phyloP scores from a whole-genome alignment of 2,329 filamentous ascomycete genomes.

The Fusarium miscanthi region DNA sequence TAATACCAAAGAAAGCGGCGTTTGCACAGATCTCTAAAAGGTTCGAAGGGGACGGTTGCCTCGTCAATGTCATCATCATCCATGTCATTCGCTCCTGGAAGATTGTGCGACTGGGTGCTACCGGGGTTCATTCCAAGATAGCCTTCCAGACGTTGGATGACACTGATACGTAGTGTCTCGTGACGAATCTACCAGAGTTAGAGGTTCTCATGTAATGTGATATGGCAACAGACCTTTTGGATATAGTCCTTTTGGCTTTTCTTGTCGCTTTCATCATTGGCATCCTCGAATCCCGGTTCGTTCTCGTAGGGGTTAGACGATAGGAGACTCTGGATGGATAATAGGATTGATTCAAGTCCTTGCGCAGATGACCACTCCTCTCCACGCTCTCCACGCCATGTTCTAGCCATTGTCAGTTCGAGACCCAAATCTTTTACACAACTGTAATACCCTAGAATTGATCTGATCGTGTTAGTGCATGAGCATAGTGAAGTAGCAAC shows the following conservation, averaged over 20 bases:
- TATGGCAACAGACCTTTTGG: constrained; percentile 70
- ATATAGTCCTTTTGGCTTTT: constrained; percentile 80
- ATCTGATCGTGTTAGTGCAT: constrained; percentile 63
- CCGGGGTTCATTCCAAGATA: constrained; percentile 74
- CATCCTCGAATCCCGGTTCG: constrained; percentile 90
- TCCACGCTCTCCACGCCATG: constrained; percentile 89
- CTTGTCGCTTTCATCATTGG: constrained; percentile 75
- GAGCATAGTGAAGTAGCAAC: not conserved
- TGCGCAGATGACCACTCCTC: constrained; percentile 98
- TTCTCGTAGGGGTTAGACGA: constrained; percentile 95
- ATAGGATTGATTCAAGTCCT: constrained; percentile 90
- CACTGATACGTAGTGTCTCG: constrained; percentile 85
- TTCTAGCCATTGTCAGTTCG: constrained; percentile 65
- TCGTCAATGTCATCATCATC: constrained; percentile 67
- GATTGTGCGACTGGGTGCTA: constrained; percentile 52
- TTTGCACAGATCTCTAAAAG: constrained; percentile 92
- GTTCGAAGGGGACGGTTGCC: constrained; percentile 73
- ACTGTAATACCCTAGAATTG: constrained; percentile 78
- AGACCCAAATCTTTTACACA: not conserved
- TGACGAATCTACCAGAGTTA: constrained; percentile 77
- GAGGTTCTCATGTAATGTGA: not conserved
- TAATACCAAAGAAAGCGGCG: constrained; percentile 96
- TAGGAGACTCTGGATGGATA: constrained; percentile 97
- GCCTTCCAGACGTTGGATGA: constrained; percentile 86
- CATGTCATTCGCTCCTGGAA: constrained; percentile 49